A percentile compares a stretch with the other conserved stretches of the same genome.
These are phyloP conservation scores for Tephrocybe sp. DNA, from an alignment of 768 basidiomycete genomes.

Conservation along the genomic window DNA sequence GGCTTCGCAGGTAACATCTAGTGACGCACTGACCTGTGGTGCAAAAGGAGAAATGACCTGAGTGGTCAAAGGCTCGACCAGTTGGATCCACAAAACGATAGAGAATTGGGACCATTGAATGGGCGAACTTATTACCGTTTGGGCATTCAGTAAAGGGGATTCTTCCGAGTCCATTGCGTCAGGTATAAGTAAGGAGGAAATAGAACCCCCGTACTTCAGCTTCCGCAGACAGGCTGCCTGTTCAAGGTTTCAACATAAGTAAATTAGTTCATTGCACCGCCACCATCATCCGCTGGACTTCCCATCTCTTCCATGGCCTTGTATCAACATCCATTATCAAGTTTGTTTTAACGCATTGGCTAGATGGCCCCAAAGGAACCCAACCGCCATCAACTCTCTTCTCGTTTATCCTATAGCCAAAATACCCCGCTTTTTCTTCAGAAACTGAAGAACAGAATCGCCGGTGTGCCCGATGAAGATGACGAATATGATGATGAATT, in stretches of 20 bases:
- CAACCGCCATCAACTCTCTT: constrained; percentile 70
- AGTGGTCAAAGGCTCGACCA: constrained; percentile 73
- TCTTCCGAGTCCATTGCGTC: constrained; percentile 59
- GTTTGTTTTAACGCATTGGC: not conserved
- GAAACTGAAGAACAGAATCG: constrained; percentile 62
- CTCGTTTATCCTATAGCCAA: constrained; percentile 63
- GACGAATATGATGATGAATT: constrained; percentile 50
- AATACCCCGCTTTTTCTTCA: constrained; percentile 64
- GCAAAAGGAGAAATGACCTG: constrained; percentile 78
- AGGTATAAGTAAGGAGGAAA: no score
- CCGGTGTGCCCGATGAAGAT: constrained; percentile 49
- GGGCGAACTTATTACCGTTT: constrained; percentile 44
- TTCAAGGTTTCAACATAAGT: not conserved
- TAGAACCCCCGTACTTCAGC: no score
- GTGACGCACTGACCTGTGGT: constrained; percentile 51
- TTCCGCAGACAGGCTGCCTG: no score
- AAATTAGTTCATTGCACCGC: not conserved
- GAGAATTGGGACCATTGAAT: constrained; percentile 70
- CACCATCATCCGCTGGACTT: not conserved
- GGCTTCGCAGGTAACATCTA: no score
- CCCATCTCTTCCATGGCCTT: not conserved
- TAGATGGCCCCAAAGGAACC: constrained; percentile 60
- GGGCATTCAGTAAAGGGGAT: constrained; percentile 51
- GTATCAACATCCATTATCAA: not conserved
- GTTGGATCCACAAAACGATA: constrained; percentile 68